phyloP scores from a whole-genome alignment of 208 protist genomes.

The Phytomonas sp. region DNA sequence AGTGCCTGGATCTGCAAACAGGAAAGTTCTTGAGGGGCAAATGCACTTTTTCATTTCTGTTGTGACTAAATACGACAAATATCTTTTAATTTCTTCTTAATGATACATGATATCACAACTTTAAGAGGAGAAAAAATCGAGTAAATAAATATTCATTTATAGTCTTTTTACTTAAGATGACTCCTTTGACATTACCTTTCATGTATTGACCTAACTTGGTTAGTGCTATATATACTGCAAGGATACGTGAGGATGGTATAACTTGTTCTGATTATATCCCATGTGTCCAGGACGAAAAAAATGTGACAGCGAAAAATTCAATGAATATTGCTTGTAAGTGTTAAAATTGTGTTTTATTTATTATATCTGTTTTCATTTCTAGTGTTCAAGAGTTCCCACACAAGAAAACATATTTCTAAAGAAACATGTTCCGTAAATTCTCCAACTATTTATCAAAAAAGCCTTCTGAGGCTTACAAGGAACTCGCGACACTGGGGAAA shows the following conservation, averaged over 20 bases:
- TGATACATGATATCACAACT: background rate
- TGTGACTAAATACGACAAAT: conserved; percentile 4
- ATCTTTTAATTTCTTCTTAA: conserved; percentile 10
- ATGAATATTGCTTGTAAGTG: background rate
- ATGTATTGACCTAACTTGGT: background rate
- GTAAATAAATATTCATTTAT: conserved; percentile 8
- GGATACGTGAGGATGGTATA: background rate
- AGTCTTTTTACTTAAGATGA: background rate
- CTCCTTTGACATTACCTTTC: background rate
- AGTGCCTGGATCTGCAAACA: too few relatives aligned
- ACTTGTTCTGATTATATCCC: background rate
- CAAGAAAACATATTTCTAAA: background rate
- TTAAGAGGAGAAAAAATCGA: background rate
- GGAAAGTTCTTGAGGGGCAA: too few relatives aligned
- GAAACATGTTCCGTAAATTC: conserved; percentile 42
- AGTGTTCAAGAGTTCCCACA: background rate
- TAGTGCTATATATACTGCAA: background rate
- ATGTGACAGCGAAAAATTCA: background rate
- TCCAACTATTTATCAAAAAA: conserved; percentile 22
- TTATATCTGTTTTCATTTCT: conserved; percentile 8
- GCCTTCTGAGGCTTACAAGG: conserved; percentile 53
- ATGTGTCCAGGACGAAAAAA: background rate
- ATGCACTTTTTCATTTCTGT: conserved; percentile 11
- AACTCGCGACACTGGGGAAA: conserved; percentile 30
- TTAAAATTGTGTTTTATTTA: conserved; percentile 2